Percentiles rank a stretch among this genome's conserved stretches.
These are phyloP conservation scores for Sugiyamaella boreocaroliniensis DNA, from an alignment of 805 yeast species.

Conservation along the genomic window DNA sequence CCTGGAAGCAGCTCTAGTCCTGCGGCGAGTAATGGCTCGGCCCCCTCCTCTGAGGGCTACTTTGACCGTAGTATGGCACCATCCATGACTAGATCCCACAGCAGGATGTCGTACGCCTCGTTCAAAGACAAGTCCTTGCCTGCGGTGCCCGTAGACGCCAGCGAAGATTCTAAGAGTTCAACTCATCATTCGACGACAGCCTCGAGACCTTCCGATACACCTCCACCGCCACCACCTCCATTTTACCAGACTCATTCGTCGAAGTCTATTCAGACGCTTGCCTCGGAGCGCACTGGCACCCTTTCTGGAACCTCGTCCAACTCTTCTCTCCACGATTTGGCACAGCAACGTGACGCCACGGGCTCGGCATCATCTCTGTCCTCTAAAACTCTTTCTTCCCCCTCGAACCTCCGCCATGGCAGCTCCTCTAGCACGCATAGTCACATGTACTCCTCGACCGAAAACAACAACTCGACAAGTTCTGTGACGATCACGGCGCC, in stretches of 20 bases:
- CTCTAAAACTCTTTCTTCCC: not conserved
- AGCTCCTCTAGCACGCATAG: not conserved
- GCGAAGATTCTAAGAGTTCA: not conserved
- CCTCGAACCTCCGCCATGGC: not conserved
- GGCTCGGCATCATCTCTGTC: not conserved
- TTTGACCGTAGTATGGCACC: not conserved
- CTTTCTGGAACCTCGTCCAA: not conserved
- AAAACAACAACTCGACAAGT: not conserved
- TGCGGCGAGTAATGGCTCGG: not conserved
- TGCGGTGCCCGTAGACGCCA: not conserved
- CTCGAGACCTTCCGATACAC: conserved; percentile 11
- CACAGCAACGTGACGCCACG: not conserved
- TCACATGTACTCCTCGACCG: not conserved
- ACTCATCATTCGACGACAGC: conserved; percentile 1
- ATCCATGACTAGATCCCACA: not conserved
- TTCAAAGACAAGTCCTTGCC: not conserved
- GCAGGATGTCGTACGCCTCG: not conserved
- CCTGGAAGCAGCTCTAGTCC: conserved; percentile 1
- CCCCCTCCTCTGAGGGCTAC: conserved; percentile 3
- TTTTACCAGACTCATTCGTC: conserved; percentile 5
- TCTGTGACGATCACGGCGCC: not conserved
- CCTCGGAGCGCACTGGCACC: not conserved
- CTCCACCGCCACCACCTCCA: conserved; percentile 6
- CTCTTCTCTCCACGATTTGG: not conserved
- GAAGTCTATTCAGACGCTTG: not conserved